Percentiles rank a stretch among this genome's conserved stretches.
Conservation (phyloP, 768 basidiomycete species). For the Arthromyces matolae region DNA sequence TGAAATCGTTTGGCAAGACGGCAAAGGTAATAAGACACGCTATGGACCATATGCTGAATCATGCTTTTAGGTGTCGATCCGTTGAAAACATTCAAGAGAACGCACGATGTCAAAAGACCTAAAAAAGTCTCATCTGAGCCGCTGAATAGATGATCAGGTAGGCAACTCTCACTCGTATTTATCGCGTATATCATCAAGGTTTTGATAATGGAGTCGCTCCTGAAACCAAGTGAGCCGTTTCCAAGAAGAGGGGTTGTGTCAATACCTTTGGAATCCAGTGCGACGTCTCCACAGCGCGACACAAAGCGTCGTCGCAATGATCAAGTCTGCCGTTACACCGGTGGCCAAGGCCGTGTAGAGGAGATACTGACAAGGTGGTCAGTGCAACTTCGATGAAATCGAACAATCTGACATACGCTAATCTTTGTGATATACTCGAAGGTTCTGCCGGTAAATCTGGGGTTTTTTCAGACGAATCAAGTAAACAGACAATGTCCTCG, state of each 20-base stretch:
- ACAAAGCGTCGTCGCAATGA: conserved; percentile 12
- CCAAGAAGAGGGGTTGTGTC: background rate
- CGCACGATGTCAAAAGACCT: conserved; percentile 13
- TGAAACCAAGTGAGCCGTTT: background rate
- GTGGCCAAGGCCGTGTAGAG: conserved; percentile 8
- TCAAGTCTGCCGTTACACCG: conserved; percentile 9
- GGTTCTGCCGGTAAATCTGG: conserved; percentile 1
- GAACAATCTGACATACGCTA: background rate
- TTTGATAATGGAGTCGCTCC: conserved; percentile 8
- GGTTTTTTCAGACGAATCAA: no score
- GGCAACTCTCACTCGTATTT: conserved; percentile 5
- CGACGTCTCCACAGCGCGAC: background rate
- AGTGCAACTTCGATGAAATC: background rate
- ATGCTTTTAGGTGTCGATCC: background rate
- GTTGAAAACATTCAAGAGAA: background rate
- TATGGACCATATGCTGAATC: conserved; percentile 3
- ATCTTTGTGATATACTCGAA: background rate
- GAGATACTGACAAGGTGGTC: conserved; percentile 9
- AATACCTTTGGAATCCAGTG: conserved; percentile 9
- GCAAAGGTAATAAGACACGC: conserved; percentile 13
- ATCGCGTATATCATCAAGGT: conserved; percentile 10
- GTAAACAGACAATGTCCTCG: no score
- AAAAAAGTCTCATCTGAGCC: no score
- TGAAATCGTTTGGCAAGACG: conserved; percentile 17
- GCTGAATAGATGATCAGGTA: no score